A percentile compares a stretch with the other conserved stretches of the same genome.
Evolutionary conservation across 495 filamentous ascomycete genomes (phyloP).

Genomic region (Penicillium egyptiacum): DNA sequence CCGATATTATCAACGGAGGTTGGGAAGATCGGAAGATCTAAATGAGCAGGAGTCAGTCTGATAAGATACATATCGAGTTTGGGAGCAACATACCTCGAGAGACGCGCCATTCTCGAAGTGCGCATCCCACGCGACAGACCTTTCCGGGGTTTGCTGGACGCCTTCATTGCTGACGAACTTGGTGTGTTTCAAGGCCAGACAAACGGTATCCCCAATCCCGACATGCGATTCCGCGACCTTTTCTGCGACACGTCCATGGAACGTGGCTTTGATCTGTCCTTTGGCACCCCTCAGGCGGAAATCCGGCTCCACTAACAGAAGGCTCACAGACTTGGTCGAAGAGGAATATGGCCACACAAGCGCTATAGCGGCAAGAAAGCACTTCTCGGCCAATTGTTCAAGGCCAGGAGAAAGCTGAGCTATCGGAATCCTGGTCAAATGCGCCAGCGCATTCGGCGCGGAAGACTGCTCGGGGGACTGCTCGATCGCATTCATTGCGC

Average conservation of each 20-base stretch:
- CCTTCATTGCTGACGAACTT: conserved; percentile 54
- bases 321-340: conserved; percentile 65
- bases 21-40: conserved; percentile 40
- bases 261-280: conserved; percentile 81
- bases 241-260: conserved; percentile 70
- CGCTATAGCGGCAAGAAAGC: conserved; percentile 69
- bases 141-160: conserved; percentile 58
- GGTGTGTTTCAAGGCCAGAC: conserved; percentile 65
- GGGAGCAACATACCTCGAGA: conserved; percentile 53
- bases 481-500: conserved; percentile 35
- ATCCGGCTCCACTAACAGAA: conserved; percentile 83
- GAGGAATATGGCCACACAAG: conserved; percentile 92
- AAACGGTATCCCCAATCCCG: conserved; percentile 74
- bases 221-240: conserved; percentile 63
- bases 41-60: conserved; percentile 1
- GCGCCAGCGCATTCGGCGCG: conserved; percentile 25
- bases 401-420: conserved; percentile 63
- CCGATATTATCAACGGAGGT: conserved; percentile 38
- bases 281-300: conserved; percentile 74
- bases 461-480: conserved; percentile 14
- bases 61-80: neutral
- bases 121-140: conserved; percentile 73
- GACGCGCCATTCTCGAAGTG: conserved; percentile 56
- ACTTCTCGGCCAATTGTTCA: conserved; percentile 29
- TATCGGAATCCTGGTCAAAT: conserved; percentile 56